Conservation (phyloP, 2,329 filamentous ascomycete species). For the Immersiporthe knoxdaviesiana region DNA sequence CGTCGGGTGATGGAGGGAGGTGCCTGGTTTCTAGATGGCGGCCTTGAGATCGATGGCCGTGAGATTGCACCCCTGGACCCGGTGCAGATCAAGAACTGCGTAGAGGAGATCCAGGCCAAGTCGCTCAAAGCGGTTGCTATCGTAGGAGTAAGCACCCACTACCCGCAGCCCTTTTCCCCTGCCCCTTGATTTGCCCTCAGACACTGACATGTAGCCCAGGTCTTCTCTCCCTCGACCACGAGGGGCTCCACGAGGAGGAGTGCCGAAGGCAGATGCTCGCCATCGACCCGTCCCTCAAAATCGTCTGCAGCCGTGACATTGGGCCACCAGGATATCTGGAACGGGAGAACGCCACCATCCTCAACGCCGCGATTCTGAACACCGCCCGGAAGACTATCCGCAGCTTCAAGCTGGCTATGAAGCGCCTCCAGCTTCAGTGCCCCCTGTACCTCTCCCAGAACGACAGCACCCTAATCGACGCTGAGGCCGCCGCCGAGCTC, state of each 20-base stretch:
- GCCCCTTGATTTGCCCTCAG: not conserved
- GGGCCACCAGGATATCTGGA: slow-evolving; percentile 61
- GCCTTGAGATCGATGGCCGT: slow-evolving; percentile 39
- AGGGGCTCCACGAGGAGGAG: slow-evolving; percentile 52
- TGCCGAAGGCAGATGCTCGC: slow-evolving; percentile 47
- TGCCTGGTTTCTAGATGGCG: slow-evolving; percentile 48
- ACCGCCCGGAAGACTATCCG: slow-evolving; percentile 61
- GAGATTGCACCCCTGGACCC: slow-evolving; percentile 47
- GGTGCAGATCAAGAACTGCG: slow-evolving; percentile 38
- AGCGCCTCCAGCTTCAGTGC: slow-evolving; percentile 52
- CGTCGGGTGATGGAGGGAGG: slow-evolving; percentile 51
- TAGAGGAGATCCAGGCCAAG: not conserved
- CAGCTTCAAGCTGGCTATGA: slow-evolving; percentile 57
- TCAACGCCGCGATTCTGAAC: slow-evolving; percentile 64
- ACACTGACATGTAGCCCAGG: slow-evolving; percentile 14
- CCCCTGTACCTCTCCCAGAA: slow-evolving; percentile 66
- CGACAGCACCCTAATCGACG: slow-evolving; percentile 63
- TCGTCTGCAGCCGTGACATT: slow-evolving; percentile 56
- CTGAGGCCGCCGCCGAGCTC: slow-evolving; percentile 54
- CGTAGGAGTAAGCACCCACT: slow-evolving; percentile 30
- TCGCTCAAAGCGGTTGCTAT: slow-evolving; percentile 36
- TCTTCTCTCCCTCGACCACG: slow-evolving; percentile 58
- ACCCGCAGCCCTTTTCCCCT: not conserved
- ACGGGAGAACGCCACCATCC: slow-evolving; percentile 66
- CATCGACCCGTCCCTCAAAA: slow-evolving; percentile 43